A percentile compares a stretch with the other conserved stretches of the same genome.
Conservation (phyloP, 139 green algal genomes). For the Coelastrella sp. region DNA sequence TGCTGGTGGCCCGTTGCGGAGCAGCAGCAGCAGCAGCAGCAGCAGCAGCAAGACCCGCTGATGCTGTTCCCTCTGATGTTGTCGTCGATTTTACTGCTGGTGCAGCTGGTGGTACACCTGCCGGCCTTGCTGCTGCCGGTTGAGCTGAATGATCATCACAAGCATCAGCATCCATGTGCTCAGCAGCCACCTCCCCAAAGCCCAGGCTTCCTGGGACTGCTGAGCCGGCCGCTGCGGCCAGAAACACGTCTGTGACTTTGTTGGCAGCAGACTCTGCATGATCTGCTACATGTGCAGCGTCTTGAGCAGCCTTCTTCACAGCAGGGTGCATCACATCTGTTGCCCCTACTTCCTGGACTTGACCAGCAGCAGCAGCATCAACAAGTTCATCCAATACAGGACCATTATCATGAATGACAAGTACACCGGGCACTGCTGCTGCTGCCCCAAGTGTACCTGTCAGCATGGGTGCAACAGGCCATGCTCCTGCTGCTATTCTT, state of each 20-base stretch:
- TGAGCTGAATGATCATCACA: background rate
- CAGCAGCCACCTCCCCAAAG: no score
- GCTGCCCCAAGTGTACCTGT: background rate
- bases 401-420: background rate
- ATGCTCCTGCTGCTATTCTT: background rate
- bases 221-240: no score
- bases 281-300: background rate
- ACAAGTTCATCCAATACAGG: background rate
- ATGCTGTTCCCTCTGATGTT: background rate
- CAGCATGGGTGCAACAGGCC: background rate
- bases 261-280: background rate
- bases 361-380: conserved; percentile 1
- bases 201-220: no score
- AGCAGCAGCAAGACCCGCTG: background rate
- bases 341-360: background rate
- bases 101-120: background rate
- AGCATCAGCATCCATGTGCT: background rate
- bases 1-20: background rate
- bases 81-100: background rate
- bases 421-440: background rate
- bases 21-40: background rate
- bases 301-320: background rate
- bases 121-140: background rate
- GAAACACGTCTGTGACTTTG: no score
- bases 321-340: background rate